Evolutionary conservation across 805 yeast genomes (phyloP), one percentile per base, ranked within the genome.

Genomic region (Grigorovia humatica): DNA sequence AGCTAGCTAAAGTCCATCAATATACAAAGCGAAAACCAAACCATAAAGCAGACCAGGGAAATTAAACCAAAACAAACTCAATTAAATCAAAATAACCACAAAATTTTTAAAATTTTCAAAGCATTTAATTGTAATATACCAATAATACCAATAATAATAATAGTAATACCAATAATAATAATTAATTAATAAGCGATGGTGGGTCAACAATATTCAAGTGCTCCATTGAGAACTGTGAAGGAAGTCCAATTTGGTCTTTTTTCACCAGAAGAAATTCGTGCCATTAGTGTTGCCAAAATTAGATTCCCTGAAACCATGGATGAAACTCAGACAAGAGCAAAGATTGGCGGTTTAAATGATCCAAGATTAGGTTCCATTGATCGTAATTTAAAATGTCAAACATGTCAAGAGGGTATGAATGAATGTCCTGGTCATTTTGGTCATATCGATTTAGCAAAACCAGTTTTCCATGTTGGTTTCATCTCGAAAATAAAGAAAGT

Each of bases 271-370:
- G 99, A 93, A 76, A 78, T 85, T 57, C 85, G 96, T 70, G 97
- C 98, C 48, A 90, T 93, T 59, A 88, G 96, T 55, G 99, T 95
- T 54, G 98, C 97, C 44, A 93, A 93, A 67, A 88, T 93, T 64
- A 97, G 91, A 70, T 93, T 86, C 65, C 99, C 99, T 20, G 99
- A 93, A 72, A 93, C 97, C n/a, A 93, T 93, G 96, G 99, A 93
- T 70, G 97, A 90, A 70, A 81, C 96, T 43, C 89, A 95, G 53
- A 85, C 85, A 66, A 86, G 87, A 57, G 97, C 98, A 47, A 82
- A 97, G 68, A 90, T 89, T 59, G 97, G 97, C 57, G 99, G 99
- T 54, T 75, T 93, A 56, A 91, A 90, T 67, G 99, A 95, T 69
- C 98, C 99, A 54, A 82, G 98, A 62, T 76, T 93, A 55, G 99